phyloP scores from a whole-genome alignment of 2,329 filamentous ascomycete genomes.

The Alternaria consortialis region DNA sequence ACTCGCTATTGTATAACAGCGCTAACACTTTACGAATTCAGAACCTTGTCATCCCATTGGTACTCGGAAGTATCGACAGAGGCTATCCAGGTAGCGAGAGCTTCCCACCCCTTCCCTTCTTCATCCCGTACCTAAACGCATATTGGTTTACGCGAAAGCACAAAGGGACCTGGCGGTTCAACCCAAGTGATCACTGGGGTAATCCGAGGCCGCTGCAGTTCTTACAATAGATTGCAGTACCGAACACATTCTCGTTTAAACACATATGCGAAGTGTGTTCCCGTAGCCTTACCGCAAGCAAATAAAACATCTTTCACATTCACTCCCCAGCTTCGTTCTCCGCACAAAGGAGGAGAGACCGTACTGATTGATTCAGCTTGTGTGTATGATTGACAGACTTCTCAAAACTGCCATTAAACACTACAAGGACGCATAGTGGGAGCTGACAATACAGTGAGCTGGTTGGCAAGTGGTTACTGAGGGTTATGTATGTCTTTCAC shows the following conservation, averaged over 20 bases:
- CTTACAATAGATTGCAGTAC: neutral
- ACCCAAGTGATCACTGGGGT: slow-evolving; percentile 47
- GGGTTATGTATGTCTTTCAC: too few relatives aligned
- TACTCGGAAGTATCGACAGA: slow-evolving; percentile 47
- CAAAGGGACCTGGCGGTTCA: slow-evolving; percentile 47
- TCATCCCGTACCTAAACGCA: slow-evolving; percentile 47
- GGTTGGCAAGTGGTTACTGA: too few relatives aligned
- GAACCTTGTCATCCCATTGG: slow-evolving; percentile 39
- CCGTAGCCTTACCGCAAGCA: neutral
- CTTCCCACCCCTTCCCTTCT: slow-evolving; percentile 48
- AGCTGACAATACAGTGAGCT: too few relatives aligned
- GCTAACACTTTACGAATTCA: neutral
- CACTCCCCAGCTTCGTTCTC: too few relatives aligned
- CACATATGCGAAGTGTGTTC: neutral
- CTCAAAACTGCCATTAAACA: too few relatives aligned
- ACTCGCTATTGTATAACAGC: neutral
- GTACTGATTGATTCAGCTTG: too few relatives aligned
- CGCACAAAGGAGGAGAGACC: too few relatives aligned
- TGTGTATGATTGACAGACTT: too few relatives aligned
- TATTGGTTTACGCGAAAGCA: slow-evolving; percentile 43
- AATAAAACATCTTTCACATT: neutral
- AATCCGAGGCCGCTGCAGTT: slow-evolving; percentile 33
- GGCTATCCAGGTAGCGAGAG: slow-evolving; percentile 42
- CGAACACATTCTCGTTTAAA: neutral
- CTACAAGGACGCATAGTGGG: too few relatives aligned